Conservation (phyloP, 1,139 yeast species). For the Suzukiozyma palmioleophila region DNA sequence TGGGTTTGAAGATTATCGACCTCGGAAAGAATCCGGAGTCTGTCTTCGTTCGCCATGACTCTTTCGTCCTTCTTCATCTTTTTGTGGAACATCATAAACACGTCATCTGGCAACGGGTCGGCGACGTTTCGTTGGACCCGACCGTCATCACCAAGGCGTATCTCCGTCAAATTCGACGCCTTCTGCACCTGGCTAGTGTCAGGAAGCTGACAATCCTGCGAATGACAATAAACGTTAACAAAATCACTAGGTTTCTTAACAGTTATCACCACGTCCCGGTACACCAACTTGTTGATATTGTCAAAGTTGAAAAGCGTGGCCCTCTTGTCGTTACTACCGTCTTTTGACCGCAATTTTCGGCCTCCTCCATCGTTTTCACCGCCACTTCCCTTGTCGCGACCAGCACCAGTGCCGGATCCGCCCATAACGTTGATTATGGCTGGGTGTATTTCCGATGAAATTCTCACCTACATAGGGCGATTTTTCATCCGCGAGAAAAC, state of each 20-base stretch:
- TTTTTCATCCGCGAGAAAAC: background rate
- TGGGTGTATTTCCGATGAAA: too few relatives aligned
- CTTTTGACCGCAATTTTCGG: constrained; percentile 21
- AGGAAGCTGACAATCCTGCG: constrained; percentile 8
- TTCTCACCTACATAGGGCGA: background rate
- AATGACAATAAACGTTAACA: constrained; percentile 10
- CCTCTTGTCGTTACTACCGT: constrained; percentile 4
- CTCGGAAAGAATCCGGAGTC: constrained; percentile 46
- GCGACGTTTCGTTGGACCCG: constrained; percentile 5
- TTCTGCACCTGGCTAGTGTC: constrained; percentile 6
- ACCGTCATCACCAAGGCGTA: constrained; percentile 8
- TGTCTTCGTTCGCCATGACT: constrained; percentile 56
- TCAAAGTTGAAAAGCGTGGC: constrained; percentile 29
- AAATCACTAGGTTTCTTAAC: constrained; percentile 9
- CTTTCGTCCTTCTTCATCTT: constrained; percentile 66
- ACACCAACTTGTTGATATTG: constrained; percentile 22
- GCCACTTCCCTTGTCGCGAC: constrained; percentile 1
- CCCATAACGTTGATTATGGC: too few relatives aligned
- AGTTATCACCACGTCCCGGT: constrained; percentile 18
- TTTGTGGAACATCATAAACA: constrained; percentile 50
- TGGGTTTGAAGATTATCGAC: constrained; percentile 47
- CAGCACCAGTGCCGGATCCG: background rate
- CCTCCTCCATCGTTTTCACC: constrained; percentile 4
- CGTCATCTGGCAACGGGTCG: constrained; percentile 45
- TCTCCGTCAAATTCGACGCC: constrained; percentile 5